A percentile compares a stretch with the other conserved stretches of the same genome.
Conservation (phyloP, 768 basidiomycete genomes). For the Rhodocollybia butyracea region DNA sequence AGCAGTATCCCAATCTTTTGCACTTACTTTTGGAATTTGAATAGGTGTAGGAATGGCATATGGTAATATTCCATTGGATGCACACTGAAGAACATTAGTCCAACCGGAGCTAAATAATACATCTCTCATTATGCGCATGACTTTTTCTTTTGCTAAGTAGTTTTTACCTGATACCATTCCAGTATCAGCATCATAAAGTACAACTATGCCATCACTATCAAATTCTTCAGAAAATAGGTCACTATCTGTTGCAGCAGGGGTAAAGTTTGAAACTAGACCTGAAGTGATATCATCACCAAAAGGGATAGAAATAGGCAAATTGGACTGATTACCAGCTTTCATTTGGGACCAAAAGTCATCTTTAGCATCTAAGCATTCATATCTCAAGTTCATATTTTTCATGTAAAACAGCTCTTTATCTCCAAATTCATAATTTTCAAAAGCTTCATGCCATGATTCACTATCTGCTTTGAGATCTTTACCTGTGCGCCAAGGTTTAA, state of each 20-base stretch:
- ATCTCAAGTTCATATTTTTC: conserved; percentile 21
- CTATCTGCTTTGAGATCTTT: conserved; percentile 19
- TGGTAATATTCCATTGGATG: not conserved
- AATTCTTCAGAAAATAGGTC: conserved; percentile 3
- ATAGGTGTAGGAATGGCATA: not conserved
- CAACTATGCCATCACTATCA: conserved; percentile 1
- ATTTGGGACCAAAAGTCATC: conserved; percentile 22
- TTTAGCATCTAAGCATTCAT: conserved; percentile 24
- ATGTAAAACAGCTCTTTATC: conserved; percentile 14
- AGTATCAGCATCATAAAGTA: not conserved
- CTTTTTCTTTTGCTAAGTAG: not conserved
- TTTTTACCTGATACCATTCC: not conserved
- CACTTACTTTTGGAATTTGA: not conserved
- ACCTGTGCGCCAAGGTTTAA: conserved; percentile 29
- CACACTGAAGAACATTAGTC: not conserved
- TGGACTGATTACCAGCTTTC: not conserved
- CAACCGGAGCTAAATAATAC: not conserved
- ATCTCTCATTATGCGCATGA: conserved; percentile 5
- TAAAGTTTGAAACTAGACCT: not conserved
- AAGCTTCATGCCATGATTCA: conserved; percentile 22
- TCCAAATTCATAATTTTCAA: conserved; percentile 10
- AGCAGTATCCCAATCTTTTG: not conserved
- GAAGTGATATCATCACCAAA: not conserved
- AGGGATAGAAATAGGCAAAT: not conserved
- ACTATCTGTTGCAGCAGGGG: no score